These are phyloP conservation scores for Globisporangium nagaii DNA, from an alignment of 352 stramenopile species.

Conservation along the genomic window DNA sequence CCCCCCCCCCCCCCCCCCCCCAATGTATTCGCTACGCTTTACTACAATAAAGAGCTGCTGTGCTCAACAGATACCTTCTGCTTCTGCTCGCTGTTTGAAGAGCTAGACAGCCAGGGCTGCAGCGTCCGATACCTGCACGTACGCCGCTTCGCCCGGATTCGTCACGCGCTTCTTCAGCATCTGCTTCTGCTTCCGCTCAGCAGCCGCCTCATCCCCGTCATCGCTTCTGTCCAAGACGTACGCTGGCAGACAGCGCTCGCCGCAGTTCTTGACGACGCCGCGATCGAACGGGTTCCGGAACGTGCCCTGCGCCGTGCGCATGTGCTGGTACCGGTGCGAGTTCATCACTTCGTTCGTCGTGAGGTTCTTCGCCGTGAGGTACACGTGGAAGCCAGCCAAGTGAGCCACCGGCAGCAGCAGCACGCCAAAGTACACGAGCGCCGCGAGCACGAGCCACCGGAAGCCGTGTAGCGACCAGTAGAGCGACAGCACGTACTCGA, in stretches of 20 bases:
- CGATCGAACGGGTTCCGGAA: constrained; percentile 36
- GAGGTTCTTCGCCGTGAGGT: constrained; percentile 62
- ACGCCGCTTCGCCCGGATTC: neutral
- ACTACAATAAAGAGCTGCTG: no score
- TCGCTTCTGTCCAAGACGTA: neutral
- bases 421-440: constrained; percentile 42
- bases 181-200: neutral
- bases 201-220: neutral
- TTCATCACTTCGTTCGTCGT: constrained; percentile 82
- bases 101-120: neutral
- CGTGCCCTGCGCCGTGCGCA: constrained; percentile 17
- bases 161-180: neutral
- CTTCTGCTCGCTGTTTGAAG: no score
- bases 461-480: constrained; percentile 41
- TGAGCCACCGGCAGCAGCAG: constrained; percentile 46
- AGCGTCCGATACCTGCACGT: neutral
- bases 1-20: no score
- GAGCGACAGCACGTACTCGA: constrained; percentile 61
- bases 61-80: no score
- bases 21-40: no score
- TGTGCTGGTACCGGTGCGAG: constrained; percentile 53
- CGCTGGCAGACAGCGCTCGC: constrained; percentile 25
- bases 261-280: constrained; percentile 20
- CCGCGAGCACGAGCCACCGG: constrained; percentile 19
- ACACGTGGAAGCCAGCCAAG: constrained; percentile 65